Evolutionary conservation across 148 eudicot genomes (phyloP), one percentile per base, ranked within the genome.

Genomic region (Persicaria maculosa): DNA sequence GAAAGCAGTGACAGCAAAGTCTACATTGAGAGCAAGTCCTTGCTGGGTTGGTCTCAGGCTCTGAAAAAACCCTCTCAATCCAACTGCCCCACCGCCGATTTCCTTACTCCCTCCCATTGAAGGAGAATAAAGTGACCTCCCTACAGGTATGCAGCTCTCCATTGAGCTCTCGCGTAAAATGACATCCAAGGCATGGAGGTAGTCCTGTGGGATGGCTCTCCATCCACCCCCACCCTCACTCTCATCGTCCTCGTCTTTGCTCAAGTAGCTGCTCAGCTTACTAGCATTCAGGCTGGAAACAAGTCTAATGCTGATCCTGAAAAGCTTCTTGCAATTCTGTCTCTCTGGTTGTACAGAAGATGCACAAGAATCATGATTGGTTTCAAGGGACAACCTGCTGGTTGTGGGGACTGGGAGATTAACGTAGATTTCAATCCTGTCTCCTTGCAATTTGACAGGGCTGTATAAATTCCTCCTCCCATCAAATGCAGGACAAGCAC

Each of bases 1-100:
- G 77, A 94, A 94, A 54, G 98, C 97, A 4, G 97, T 91, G 43
- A 94, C 98, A 0, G 98, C 90, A 45, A 89, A 85, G 73, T 94
- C 97, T 6, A 94, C 82, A 80, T 94, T 94, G 48, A 94, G 86
- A 68, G 98, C 91, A 71, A 94, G 90, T 45, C 98, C 98, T 86
- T 91, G 98, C 77, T 94, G 88, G 1, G 98, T 94, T 73, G 98
- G 96, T 76, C 98, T 83, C 12, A 94, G 85, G 74, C 97, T 91
- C 76, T 94, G 98, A 75, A 91, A 94, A 55, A 94, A 94, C 6
- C 98, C 98, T 80, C 89, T 83, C 55, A 89, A 74, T 22, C 90
- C 98, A 70, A 91, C 22, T 47, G 97, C 98, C 50, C 98, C 98
- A 31, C 95, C 95, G 15, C 98, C 98, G 25, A 91, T 85, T 0